phyloP scores from a whole-genome alignment of 2,329 filamentous ascomycete species.

The Penicillium verrucosum region DNA sequence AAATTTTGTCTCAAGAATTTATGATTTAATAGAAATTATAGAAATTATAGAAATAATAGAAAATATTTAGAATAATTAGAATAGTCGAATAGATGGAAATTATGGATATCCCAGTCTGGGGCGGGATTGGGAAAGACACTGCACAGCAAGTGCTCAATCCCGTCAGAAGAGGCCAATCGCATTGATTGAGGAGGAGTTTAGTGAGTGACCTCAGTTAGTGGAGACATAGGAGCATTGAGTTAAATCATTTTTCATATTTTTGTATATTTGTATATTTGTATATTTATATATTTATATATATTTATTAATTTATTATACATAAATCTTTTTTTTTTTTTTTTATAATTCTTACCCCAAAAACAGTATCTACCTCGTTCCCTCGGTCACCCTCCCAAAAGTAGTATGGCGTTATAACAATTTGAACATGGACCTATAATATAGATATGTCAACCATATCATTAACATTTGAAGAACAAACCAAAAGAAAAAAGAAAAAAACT shows the following conservation, averaged over 20 bases:
- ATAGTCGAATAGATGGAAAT: background rate
- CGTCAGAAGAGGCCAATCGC: constrained; percentile 4
- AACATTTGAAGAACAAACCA: background rate
- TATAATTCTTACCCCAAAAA: background rate
- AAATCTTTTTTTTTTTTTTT: background rate
- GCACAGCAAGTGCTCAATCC: constrained; percentile 8
- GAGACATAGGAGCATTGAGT: background rate
- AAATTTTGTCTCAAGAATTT: constrained; percentile 1
- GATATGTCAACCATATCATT: background rate
- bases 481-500: background rate
- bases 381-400: background rate
- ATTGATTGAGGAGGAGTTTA: background rate
- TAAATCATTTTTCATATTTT: background rate
- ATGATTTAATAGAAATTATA: background rate
- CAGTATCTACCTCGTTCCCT: background rate
- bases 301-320: background rate
- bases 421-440: background rate
- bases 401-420: background rate
- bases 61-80: background rate
- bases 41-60: background rate
- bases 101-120: constrained; percentile 7
- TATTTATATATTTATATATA: background rate
- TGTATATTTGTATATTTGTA: background rate
- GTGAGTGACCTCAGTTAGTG: background rate
- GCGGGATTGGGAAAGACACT: constrained; percentile 19